Percentiles rank a stretch among this genome's conserved stretches.
These are phyloP conservation scores for Serendipita sp. DNA, from an alignment of 768 basidiomycete genomes.

Conservation along the genomic window DNA sequence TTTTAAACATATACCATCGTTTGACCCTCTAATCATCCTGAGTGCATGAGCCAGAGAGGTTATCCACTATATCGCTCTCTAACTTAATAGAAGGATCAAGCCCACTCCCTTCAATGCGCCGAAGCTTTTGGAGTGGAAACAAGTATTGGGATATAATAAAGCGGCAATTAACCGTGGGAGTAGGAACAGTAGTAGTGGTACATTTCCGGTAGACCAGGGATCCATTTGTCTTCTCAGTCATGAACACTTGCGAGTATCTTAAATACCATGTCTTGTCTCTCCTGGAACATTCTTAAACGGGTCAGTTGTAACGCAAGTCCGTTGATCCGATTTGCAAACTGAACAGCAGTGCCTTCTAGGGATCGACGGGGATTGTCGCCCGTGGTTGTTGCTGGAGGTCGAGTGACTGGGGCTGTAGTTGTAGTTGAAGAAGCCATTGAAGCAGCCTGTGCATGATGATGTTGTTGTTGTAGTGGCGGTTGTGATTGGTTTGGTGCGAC, in stretches of 20 bases:
- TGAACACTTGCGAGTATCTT: constrained; percentile 32
- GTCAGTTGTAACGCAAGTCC: constrained; percentile 56
- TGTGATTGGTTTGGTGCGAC: neutral
- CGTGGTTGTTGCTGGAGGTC: neutral
- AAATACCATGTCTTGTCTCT: constrained; percentile 55
- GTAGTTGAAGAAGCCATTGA: neutral
- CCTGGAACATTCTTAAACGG: constrained; percentile 49
- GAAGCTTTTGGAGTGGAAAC: too few species aligned
- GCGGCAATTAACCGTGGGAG: too few species aligned
- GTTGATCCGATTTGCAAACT: constrained; percentile 65
- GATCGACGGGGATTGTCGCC: constrained; percentile 22
- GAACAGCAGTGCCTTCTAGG: constrained; percentile 45
- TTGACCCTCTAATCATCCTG: too few species aligned
- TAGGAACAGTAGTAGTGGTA: too few species aligned
- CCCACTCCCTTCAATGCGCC: too few species aligned
- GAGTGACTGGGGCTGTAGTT: neutral
- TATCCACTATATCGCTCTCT: too few species aligned
- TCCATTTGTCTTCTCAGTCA: neutral
- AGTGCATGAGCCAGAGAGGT: too few species aligned
- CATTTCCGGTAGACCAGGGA: too few species aligned
- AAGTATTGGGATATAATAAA: too few species aligned
- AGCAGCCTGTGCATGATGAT: neutral
- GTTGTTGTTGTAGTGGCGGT: neutral
- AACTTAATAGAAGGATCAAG: too few species aligned
- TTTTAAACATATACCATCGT: too few species aligned